Base-by-base conservation (phyloP, 192 early-diverging fungal genomes). In the Coemansia sp. region DNA sequence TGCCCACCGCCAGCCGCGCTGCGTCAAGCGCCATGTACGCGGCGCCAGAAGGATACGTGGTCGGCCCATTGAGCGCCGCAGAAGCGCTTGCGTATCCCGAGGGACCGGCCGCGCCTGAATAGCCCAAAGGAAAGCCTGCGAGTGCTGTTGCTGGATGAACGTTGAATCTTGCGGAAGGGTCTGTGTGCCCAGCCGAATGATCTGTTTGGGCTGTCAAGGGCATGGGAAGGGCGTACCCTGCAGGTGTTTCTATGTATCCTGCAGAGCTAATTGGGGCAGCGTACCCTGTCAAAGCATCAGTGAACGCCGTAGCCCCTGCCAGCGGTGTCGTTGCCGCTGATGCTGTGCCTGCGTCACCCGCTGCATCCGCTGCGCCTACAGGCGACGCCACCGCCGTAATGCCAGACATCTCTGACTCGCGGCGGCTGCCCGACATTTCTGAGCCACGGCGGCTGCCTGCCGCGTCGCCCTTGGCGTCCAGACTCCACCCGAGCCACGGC, bases 351-450 rank as follows among this genome's bases (percentile, higher is more conserved):
- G 76, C 38, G 12, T 44, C 38, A 16, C 38, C 38, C 2, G 38
- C 14, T 44, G 14, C 12, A 44, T 44, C 38, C 38, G 38, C 38
- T 14, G 38, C 38, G 12, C 69, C 73, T 21, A 61, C 48, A 14
- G 73, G 73, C 12, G 78, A 72, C 19, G 78, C 73, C 4, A 81
- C 78, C 32, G 78, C 73, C 68, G 78, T 81, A 57, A 81, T 64
- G 6, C 58, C 78, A 19, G 78, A 81, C 44, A 71, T 64, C 57
- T 72, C 78, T 5, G 78, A 81, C 69, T 81, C 73, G 66, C 78
- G 78, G 38, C 78, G 71, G 69, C 78, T 81, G 44, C 72, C 73
- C 63, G 32, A 57, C 23, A 81, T 72, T 69, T 81, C 75, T 60
- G 73, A 28, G 25, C 26, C n/a, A 12, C 25, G n/a, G 41, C 28